Conservation (phyloP, 441 rosid genomes). For the Kokia cookei region DNA sequence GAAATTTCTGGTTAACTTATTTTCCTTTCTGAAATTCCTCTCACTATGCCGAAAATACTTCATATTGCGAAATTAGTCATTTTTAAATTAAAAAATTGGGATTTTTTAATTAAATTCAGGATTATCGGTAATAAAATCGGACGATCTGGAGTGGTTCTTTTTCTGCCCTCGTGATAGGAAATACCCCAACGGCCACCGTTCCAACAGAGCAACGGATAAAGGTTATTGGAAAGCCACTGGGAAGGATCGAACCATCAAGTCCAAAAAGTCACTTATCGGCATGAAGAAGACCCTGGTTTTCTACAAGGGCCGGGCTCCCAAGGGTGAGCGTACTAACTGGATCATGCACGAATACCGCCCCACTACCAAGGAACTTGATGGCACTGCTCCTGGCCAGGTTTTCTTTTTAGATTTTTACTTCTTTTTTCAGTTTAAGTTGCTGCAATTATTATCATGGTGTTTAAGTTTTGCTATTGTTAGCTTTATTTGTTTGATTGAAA, state of each 20-base stretch:
- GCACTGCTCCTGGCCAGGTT: slow-evolving; percentile 79
- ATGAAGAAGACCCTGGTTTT: slow-evolving; percentile 96
- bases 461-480: not conserved
- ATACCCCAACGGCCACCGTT: slow-evolving; percentile 87
- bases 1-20: not conserved
- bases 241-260: slow-evolving; percentile 79
- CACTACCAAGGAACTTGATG: slow-evolving; percentile 65
- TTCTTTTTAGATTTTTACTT: not conserved
- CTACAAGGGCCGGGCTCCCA: slow-evolving; percentile 85
- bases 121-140: slow-evolving; percentile 72
- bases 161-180: slow-evolving; percentile 86
- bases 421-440: not conserved
- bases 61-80: not conserved
- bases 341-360: slow-evolving; percentile 92
- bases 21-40: not conserved
- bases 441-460: not conserved
- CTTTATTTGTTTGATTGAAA: not conserved
- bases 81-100: not conserved
- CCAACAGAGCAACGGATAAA: slow-evolving; percentile 83
- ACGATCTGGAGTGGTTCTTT: slow-evolving; percentile 94
- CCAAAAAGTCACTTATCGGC: slow-evolving; percentile 52
- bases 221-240: slow-evolving; percentile 97
- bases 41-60: not conserved
- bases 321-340: slow-evolving; percentile 79
- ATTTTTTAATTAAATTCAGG: slow-evolving; percentile 27